Evolutionary conservation across 768 basidiomycete genomes (phyloP), one percentile per base, ranked within the genome.

Genomic region (Boletus subparvulus): DNA sequence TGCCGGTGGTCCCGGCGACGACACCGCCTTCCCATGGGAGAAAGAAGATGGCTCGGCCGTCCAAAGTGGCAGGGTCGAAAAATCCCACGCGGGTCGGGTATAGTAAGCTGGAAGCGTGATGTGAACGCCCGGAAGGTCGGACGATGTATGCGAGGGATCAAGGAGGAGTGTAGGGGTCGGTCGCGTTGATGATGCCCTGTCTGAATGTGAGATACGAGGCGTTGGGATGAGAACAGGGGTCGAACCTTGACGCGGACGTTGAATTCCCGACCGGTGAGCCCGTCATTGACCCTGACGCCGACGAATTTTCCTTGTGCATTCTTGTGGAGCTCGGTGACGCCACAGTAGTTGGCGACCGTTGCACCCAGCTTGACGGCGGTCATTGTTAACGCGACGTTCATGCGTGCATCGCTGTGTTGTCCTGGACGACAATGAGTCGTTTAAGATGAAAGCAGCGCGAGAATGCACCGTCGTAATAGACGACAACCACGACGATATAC

Each of bases 11-110:
- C 26, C 96, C 96, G 2, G 96, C 96, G 60, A 99, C 94, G 40
- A 94, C 94, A 76, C 89, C 93, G 10, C 96, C 96, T 74, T 98
- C 88, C 96, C 97, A 99, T 0, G 96, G 96, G 11, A 99, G 83
- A 83, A 99, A 97, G 82, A 98, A 99, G 68, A 99, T 96, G 53
- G 98, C 95, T 26, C 96, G 88, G 0, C 96, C 96, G 61, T 99
- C 96, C 0, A 90, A 93, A 5, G 97, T 97, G 3, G 92, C 80
- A 1, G 96, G 97, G 72, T 98, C 97, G 44, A 98, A 81, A 6
- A 98, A 81, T 43, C 97, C 96, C 91, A 98, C 97, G 48, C 82
- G 90, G 17, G 89, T 84, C 4, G 96, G 96, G 2, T 92, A 70
- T 97, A 98, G 77, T 98, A 99, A 67, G 92, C 92, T 4, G 96